These are phyloP conservation scores for Aspergillus spinulosporus DNA, from an alignment of 2,329 filamentous ascomycete genomes.

Conservation along the genomic window DNA sequence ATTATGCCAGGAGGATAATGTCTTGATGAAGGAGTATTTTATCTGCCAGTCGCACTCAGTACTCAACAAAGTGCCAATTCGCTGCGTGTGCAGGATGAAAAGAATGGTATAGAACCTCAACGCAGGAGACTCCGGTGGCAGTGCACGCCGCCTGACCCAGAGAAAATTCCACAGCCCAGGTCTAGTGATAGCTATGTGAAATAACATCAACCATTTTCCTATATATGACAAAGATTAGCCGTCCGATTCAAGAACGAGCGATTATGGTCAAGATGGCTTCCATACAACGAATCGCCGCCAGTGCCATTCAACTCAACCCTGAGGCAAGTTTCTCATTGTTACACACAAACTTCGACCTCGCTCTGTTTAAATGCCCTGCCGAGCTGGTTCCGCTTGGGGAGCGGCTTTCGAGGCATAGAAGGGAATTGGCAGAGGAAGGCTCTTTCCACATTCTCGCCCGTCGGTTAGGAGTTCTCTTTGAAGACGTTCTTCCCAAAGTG, in stretches of 20 bases:
- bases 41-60: too few species aligned
- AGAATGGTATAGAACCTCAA: too few species aligned
- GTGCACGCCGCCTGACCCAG: neutral
- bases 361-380: slow-evolving; percentile 40
- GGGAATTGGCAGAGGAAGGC: slow-evolving; percentile 42
- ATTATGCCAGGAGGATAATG: too few species aligned
- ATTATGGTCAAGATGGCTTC: neutral
- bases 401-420: slow-evolving; percentile 31
- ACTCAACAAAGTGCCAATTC: too few species aligned
- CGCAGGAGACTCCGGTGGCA: neutral
- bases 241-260: too few species aligned
- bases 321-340: slow-evolving; percentile 21
- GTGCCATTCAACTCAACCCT: slow-evolving; percentile 1
- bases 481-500: slow-evolving; percentile 31
- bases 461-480: slow-evolving; percentile 45
- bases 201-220: neutral
- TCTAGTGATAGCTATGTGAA: neutral
- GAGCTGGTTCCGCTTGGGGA: slow-evolving; percentile 39
- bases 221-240: neutral
- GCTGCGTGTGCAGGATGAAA: too few species aligned
- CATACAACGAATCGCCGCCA: slow-evolving; percentile 11
- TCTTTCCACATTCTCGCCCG: slow-evolving; percentile 39
- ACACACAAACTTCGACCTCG: slow-evolving; percentile 47
- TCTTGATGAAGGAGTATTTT: too few species aligned
- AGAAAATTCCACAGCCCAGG: neutral